Evolutionary conservation across 257 asterid species (phyloP).

Genomic region (Cruciata laevipes): DNA sequence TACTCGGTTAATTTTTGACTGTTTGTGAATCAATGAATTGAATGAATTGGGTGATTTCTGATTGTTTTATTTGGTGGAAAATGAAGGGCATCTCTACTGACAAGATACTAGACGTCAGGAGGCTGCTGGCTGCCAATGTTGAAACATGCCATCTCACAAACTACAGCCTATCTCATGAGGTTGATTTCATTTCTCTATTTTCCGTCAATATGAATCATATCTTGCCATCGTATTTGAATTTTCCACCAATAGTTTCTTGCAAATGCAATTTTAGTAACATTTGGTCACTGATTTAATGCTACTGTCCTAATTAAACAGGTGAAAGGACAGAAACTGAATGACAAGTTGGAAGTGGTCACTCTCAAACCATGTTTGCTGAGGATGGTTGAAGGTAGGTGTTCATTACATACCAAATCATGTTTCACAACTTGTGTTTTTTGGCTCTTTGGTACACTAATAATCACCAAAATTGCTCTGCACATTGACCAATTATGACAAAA

Average conservation of each 20-base stretch:
- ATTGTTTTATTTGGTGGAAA: background rate
- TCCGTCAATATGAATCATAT: background rate
- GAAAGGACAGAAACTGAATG: slow-evolving; percentile 65
- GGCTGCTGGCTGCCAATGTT: slow-evolving; percentile 65
- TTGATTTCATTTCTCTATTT: background rate
- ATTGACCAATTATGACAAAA: background rate
- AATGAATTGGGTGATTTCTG: background rate
- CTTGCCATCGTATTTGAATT: background rate
- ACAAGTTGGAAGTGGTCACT: slow-evolving; percentile 63
- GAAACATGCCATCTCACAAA: slow-evolving; percentile 87
- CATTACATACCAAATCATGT: slow-evolving; percentile 7
- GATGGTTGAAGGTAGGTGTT: slow-evolving; percentile 88
- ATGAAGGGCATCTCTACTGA: slow-evolving; percentile 93
- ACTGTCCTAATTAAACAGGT: slow-evolving; percentile 41
- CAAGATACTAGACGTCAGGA: slow-evolving; percentile 85
- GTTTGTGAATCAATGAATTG: background rate
- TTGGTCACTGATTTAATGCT: background rate
- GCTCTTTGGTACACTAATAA: background rate
- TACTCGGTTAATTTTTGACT: background rate
- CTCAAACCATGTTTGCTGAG: slow-evolving; percentile 84
- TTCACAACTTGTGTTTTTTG: background rate
- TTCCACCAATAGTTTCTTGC: background rate
- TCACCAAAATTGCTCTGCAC: background rate
- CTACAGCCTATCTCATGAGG: slow-evolving; percentile 88
- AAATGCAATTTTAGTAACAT: background rate